Evolutionary conservation across 371 early-diverging fungal species (phyloP), one percentile per base, ranked within the genome.

Genomic region (Lichtheimia ornata): DNA sequence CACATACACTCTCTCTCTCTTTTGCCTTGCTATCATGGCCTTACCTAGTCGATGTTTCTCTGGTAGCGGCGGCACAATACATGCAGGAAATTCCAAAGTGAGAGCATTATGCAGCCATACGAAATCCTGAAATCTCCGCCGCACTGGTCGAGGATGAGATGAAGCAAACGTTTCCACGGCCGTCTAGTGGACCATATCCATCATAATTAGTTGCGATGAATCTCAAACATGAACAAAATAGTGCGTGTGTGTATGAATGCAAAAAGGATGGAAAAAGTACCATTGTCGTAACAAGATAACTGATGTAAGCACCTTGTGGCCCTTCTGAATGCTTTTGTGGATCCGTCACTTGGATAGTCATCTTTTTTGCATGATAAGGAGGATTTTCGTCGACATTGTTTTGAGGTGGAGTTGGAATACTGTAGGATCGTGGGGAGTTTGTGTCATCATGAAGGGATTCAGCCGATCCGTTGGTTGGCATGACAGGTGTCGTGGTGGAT

Each of bases 91-190:
- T 69, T 91, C 92, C 35, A 84, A 79, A 24, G 72, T 62, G 41
- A 98, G 80, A 51, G 85, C 86, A 59, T 83, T 74, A 66, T 95
- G 86, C 58, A 98, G 84, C 92, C 91, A 92, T 14, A 86, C 86
- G 83, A 97, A 98, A 71, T 98, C 98, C 69, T 89, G 91, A 79
- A 91, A 98, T 64, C 98, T 84, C 66, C 97, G 84, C 58, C 96
- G 84, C 18, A 95, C 88, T 20, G 84, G 73, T 53, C 73, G 40
- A 24, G 72, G 68, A 20, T 67, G 71, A 11, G 82, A 66, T n/a
- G 71, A 66, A 4, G 79, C 64, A 61, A 87, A 89, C 3, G 77
- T 72, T 42, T 73, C 76, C 30, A 90, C 58, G 0, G 74, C 66
- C 2, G 90, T 89, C 89, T 90, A 51, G 5, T 12, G 30, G 2